These are phyloP conservation scores for Exophiala lecanii-corni DNA, from an alignment of 2,329 filamentous ascomycete species.

Conservation along the genomic window DNA sequence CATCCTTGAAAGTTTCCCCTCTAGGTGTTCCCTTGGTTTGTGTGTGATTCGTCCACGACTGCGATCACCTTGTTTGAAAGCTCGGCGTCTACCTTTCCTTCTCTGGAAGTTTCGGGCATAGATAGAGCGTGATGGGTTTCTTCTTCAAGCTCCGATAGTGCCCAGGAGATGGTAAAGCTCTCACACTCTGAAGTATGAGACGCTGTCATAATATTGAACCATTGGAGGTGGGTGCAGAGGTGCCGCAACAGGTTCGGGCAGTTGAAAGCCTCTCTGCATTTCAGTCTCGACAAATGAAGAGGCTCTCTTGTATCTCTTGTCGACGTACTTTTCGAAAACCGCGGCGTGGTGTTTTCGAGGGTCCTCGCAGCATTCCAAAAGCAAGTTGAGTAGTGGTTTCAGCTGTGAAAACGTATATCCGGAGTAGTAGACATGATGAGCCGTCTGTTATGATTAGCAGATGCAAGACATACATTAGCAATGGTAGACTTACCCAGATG, in stretches of 20 bases:
- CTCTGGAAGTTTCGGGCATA: no score
- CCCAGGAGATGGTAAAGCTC: no score
- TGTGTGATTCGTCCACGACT: no score
- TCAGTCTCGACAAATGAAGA: constrained; percentile 75
- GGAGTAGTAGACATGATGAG: constrained; percentile 84
- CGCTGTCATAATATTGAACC: constrained; percentile 23
- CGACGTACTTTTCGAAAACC: constrained; percentile 87
- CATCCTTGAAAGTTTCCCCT: background rate
- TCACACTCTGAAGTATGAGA: constrained; percentile 21
- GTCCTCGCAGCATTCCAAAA: constrained; percentile 82
- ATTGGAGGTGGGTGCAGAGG: constrained; percentile 13
- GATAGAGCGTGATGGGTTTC: no score
- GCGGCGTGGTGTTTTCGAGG: constrained; percentile 77
- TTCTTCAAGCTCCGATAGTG: no score
- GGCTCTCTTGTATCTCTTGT: constrained; percentile 80
- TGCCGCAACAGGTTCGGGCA: constrained; percentile 37
- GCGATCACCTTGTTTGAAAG: no score
- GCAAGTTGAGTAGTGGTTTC: constrained; percentile 67
- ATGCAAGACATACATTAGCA: background rate
- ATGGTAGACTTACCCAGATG: constrained; percentile 68
- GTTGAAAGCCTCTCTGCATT: constrained; percentile 57
- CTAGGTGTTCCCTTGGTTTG: no score
- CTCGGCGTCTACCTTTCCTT: no score
- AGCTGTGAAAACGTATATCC: constrained; percentile 87
- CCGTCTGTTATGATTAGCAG: constrained; percentile 51